These are phyloP conservation scores for Leishmania amazonensis DNA, from an alignment of 208 protist genomes.

Conservation along the genomic window DNA sequence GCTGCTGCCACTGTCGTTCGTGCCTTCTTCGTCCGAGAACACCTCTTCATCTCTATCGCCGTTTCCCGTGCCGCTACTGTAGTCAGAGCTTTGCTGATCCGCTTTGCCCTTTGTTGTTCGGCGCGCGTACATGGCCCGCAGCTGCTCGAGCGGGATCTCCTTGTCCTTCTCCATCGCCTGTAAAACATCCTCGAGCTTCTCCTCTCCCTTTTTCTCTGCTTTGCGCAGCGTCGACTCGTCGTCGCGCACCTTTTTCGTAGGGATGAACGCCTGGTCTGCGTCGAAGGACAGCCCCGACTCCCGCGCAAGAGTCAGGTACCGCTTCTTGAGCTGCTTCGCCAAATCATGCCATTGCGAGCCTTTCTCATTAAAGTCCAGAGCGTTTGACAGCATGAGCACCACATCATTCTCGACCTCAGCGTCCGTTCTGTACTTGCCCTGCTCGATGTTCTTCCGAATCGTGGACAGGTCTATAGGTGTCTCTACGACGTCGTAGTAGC, in stretches of 20 bases:
- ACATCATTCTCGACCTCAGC: constrained; percentile 80
- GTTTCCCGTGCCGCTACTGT: constrained; percentile 18
- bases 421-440: constrained; percentile 63
- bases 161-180: constrained; percentile 80
- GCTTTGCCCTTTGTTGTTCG: constrained; percentile 15
- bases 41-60: constrained; percentile 17
- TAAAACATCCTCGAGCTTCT: constrained; percentile 75
- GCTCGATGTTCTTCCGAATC: constrained; percentile 67
- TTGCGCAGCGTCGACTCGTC: constrained; percentile 82
- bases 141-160: constrained; percentile 80
- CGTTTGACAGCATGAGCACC: constrained; percentile 87
- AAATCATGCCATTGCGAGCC: constrained; percentile 61
- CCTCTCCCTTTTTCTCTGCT: constrained; percentile 60
- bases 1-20: constrained; percentile 14
- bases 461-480: constrained; percentile 83
- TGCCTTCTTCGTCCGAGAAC: constrained; percentile 15
- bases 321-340: constrained; percentile 63
- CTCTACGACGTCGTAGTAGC: constrained; percentile 70
- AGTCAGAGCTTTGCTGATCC: constrained; percentile 36
- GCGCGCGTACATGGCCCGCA: constrained; percentile 67
- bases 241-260: constrained; percentile 64
- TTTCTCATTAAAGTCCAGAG: constrained; percentile 84
- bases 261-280: constrained; percentile 80
- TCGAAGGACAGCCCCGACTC: constrained; percentile 61
- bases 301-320: constrained; percentile 49